Evolutionary conservation across 2,329 filamentous ascomycete genomes (phyloP).

Genomic region (Colletotrichum cereale): DNA sequence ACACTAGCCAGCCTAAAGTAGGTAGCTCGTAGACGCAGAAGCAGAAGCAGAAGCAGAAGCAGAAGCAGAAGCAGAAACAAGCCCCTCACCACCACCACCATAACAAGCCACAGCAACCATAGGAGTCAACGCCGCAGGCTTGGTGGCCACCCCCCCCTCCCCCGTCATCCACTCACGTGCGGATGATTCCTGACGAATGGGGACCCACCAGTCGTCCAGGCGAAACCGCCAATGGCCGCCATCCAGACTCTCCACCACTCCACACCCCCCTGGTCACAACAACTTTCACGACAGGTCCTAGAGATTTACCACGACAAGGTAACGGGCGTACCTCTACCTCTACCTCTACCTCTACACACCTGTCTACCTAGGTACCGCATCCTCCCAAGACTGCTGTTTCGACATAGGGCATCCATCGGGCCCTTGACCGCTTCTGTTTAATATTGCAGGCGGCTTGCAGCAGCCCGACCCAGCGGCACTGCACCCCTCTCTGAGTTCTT

Average conservation of each 20-base stretch:
- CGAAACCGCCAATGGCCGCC: constrained; percentile 30
- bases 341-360: neutral
- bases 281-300: neutral
- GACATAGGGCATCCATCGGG: constrained; percentile 35
- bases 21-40: neutral
- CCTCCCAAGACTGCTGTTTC: constrained; percentile 23
- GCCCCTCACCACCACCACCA: neutral
- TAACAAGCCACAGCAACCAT: constrained; percentile 5
- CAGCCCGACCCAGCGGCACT: constrained; percentile 5
- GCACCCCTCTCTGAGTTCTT: neutral
- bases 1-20: neutral
- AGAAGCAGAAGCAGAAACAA: neutral
- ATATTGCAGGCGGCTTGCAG: constrained; percentile 37
- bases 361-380: neutral
- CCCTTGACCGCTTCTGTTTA: constrained; percentile 38
- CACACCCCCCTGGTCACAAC: constrained; percentile 23
- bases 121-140: constrained; percentile 22
- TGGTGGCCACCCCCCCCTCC: constrained; percentile 14
- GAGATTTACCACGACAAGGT: neutral
- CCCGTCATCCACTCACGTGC: constrained; percentile 31
- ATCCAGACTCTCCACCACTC: neutral
- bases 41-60: neutral
- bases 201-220: constrained; percentile 14
- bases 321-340: neutral
- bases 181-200: constrained; percentile 18